Conservation (phyloP, 768 basidiomycete genomes). For the Leccinum broughii region DNA sequence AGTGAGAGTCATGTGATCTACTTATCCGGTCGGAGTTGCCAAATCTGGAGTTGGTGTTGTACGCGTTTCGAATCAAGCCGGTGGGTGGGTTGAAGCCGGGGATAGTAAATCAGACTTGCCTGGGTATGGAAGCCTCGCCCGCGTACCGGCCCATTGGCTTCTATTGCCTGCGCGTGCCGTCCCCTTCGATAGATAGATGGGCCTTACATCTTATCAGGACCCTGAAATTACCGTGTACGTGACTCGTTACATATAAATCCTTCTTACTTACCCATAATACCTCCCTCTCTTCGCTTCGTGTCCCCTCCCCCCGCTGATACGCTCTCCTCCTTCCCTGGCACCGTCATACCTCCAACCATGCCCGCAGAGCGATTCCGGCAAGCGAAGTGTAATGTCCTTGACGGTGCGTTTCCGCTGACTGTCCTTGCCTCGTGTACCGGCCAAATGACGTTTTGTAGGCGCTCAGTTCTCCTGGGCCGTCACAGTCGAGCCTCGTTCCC, state of each 20-base stretch:
- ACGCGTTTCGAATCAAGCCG: constrained; percentile 14
- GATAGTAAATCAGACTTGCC: constrained; percentile 11
- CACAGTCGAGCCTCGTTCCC: constrained; percentile 40
- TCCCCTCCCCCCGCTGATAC: constrained; percentile 23
- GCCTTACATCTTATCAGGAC: constrained; percentile 32
- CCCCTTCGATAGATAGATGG: constrained; percentile 27
- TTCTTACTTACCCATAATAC: constrained; percentile 13
- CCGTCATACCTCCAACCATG: constrained; percentile 40
- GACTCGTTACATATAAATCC: constrained; percentile 33
- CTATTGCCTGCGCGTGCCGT: constrained; percentile 34
- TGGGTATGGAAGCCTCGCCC: constrained; percentile 28
- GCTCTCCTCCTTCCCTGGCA: constrained; percentile 14
- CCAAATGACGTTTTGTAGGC: constrained; percentile 30
- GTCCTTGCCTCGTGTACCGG: constrained; percentile 4
- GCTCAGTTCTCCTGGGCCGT: constrained; percentile 49
- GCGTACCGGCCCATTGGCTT: constrained; percentile 23
- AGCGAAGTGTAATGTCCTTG: constrained; percentile 33
- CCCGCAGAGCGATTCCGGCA: constrained; percentile 47
- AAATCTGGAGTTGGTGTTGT: constrained; percentile 12
- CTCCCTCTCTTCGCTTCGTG: constrained; percentile 26
- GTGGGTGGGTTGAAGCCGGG: neutral
- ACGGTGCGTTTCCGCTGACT: constrained; percentile 34
- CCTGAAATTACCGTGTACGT: constrained; percentile 39
- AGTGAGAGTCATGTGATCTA: constrained; percentile 15
- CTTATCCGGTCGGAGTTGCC: constrained; percentile 20